These are phyloP conservation scores for Ogataea zsoltii DNA, from an alignment of 805 yeast genomes.

Conservation along the genomic window DNA sequence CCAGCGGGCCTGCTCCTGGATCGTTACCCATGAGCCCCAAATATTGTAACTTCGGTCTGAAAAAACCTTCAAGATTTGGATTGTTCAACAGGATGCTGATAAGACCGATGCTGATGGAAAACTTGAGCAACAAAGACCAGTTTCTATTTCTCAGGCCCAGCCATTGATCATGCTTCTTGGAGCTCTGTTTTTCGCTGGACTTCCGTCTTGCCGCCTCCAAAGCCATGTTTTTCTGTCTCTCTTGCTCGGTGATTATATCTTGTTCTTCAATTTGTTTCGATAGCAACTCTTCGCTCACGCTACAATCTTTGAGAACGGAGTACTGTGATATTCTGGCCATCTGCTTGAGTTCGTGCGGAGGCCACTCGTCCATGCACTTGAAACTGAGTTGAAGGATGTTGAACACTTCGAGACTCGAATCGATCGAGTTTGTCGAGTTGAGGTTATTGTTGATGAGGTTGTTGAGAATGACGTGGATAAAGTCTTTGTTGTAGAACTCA, in stretches of 20 bases:
- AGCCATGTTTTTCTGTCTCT: conserved; percentile 9
- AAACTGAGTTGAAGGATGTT: conserved; percentile 28
- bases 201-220: conserved; percentile 1
- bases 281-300: conserved; percentile 13
- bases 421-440: conserved; percentile 21
- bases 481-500: conserved; percentile 26
- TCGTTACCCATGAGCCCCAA: conserved; percentile 7
- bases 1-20: too few relatives aligned
- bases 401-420: conserved; percentile 26
- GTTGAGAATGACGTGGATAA: conserved; percentile 29
- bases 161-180: conserved; percentile 5
- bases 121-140: conserved; percentile 19
- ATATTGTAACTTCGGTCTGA: conserved; percentile 12
- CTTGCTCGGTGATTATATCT: conserved; percentile 2
- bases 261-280: conserved; percentile 20
- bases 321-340: conserved; percentile 14
- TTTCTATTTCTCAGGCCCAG: conserved; percentile 14
- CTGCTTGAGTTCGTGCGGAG: conserved; percentile 5
- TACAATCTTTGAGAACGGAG: conserved; percentile 23
- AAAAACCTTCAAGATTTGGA: conserved; percentile 5
- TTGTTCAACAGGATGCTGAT: conserved; percentile 18
- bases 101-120: conserved; percentile 23
- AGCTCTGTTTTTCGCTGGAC: background rate
- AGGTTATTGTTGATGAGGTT: conserved; percentile 31
- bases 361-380: conserved; percentile 12